Evolutionary conservation across 1,284 basidiomycete genomes (phyloP).

Genomic region (Crucibulum cyathiforme): DNA sequence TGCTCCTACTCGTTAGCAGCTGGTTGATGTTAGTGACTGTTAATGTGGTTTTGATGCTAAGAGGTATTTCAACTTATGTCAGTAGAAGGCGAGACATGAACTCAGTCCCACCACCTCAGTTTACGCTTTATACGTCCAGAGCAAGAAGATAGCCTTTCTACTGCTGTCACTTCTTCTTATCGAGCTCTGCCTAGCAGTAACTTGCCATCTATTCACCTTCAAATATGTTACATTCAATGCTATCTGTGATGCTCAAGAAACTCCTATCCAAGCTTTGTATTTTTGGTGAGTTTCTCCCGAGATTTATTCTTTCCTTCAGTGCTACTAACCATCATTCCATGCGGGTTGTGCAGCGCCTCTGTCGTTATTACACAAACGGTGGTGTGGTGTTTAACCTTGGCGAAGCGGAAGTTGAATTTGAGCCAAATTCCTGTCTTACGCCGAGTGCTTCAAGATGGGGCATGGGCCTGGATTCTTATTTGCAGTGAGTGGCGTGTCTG

Average conservation of each 20-base stretch:
- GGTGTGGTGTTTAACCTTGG: conserved; percentile 4
- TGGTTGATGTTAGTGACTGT: conserved; percentile 7
- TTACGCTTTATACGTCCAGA: neutral
- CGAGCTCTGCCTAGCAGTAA: neutral
- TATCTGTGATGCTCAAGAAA: conserved; percentile 6
- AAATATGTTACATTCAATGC: conserved; percentile 1
- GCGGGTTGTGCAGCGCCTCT: neutral
- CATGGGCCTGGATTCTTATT: conserved; percentile 1
- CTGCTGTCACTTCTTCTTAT: neutral
- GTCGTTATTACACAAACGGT: conserved; percentile 8
- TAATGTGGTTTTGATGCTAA: conserved; percentile 11
- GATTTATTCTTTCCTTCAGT: neutral
- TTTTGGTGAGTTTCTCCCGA: conserved; percentile 1
- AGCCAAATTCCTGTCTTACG: conserved; percentile 5
- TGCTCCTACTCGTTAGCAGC: neutral
- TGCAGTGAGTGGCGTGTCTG: conserved; percentile 1
- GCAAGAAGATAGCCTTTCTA: neutral
- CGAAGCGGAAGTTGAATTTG: conserved; percentile 2
- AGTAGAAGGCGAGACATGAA: neutral
- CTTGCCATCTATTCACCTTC: neutral
- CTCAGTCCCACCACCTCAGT: neutral
- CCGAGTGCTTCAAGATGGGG: conserved; percentile 8
- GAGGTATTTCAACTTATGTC: conserved; percentile 5
- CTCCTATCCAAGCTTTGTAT: conserved; percentile 3
- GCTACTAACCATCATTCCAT: neutral